Evolutionary conservation across 2,329 filamentous ascomycete species (phyloP).

Genomic region (Pseudogymnoascus destructans): DNA sequence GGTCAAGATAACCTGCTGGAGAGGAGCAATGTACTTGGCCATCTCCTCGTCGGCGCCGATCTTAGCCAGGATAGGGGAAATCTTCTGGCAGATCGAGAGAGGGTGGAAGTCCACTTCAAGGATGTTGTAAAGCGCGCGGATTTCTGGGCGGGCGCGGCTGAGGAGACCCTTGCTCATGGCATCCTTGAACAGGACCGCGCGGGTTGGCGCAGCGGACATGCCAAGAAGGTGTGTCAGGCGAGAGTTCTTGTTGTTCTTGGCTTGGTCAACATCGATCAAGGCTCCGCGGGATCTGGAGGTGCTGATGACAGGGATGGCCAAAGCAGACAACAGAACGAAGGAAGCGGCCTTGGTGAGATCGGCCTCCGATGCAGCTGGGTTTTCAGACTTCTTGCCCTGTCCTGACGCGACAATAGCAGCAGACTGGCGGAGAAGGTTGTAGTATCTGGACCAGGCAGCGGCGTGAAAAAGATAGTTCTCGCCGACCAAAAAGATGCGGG

Average conservation of each 20-base stretch:
- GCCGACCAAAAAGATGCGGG: slow-evolving; percentile 94
- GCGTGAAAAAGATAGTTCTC: slow-evolving; percentile 99
- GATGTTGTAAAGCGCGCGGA: slow-evolving; percentile 95
- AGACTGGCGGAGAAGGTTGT: slow-evolving; percentile 88
- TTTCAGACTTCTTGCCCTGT: slow-evolving; percentile 86
- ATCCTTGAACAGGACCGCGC: slow-evolving; percentile 87
- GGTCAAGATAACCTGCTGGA: slow-evolving; percentile 97
- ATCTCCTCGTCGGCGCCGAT: slow-evolving; percentile 91
- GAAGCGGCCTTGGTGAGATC: slow-evolving; percentile 91
- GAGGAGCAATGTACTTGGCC: slow-evolving; percentile 88
- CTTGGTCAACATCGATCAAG: slow-evolving; percentile 92
- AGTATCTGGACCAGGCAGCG: slow-evolving; percentile 93
- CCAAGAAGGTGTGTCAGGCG: slow-evolving; percentile 90
- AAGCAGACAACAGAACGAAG: slow-evolving; percentile 84
- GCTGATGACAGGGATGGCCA: slow-evolving; percentile 98
- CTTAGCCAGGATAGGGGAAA: slow-evolving; percentile 86
- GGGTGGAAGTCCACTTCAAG: slow-evolving; percentile 98
- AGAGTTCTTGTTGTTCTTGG: slow-evolving; percentile 97
- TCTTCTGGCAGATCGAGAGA: slow-evolving; percentile 97
- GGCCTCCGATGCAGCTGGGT: slow-evolving; percentile 75
- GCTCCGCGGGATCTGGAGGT: slow-evolving; percentile 91
- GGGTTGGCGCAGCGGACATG: slow-evolving; percentile 80
- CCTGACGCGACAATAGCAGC: slow-evolving; percentile 69
- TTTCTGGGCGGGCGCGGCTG: slow-evolving; percentile 85
- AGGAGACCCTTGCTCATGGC: slow-evolving; percentile 88